phyloP scores from a whole-genome alignment of 306 rosid genomes.

The Castanopsis chinensis region DNA sequence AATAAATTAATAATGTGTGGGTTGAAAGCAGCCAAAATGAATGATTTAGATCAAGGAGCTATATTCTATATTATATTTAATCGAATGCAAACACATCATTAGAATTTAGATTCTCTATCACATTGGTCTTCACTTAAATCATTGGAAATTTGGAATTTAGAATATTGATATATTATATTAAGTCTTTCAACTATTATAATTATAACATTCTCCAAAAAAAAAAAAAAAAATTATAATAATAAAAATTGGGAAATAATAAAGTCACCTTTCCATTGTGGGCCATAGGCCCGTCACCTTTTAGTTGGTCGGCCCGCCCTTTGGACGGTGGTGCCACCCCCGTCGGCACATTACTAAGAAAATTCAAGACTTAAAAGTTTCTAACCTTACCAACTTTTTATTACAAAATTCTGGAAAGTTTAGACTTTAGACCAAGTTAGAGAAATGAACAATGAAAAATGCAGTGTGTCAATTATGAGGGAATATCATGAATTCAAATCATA shows the following conservation, averaged over 20 bases:
- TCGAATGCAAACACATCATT: neutral
- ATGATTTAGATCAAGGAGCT: too few relatives aligned
- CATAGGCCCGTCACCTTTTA: constrained; percentile 16
- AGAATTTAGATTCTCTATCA: neutral
- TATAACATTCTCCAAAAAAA: neutral
- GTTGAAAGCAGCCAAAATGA: constrained; percentile 16
- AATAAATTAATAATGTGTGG: neutral
- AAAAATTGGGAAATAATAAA: constrained; percentile 18
- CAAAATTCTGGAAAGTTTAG: too few relatives aligned
- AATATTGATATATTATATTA: too few relatives aligned
- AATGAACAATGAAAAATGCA: too few relatives aligned
- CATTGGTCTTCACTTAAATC: neutral
- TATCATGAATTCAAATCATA: too few relatives aligned
- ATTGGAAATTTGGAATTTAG: too few relatives aligned
- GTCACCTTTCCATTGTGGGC: constrained; percentile 26
- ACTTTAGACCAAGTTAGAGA: too few relatives aligned
- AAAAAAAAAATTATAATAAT: neutral
- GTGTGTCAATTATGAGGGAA: too few relatives aligned
- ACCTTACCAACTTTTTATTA: too few relatives aligned
- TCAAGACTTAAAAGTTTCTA: neutral
- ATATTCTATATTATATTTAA: neutral
- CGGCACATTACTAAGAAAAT: neutral
- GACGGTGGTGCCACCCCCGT: constrained; percentile 26
- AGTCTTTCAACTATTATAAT: too few relatives aligned
- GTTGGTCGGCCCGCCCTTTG: constrained; percentile 37